These are phyloP conservation scores for Pilatotrama ljubarskyi DNA, from an alignment of 768 basidiomycete genomes.

Conservation along the genomic window DNA sequence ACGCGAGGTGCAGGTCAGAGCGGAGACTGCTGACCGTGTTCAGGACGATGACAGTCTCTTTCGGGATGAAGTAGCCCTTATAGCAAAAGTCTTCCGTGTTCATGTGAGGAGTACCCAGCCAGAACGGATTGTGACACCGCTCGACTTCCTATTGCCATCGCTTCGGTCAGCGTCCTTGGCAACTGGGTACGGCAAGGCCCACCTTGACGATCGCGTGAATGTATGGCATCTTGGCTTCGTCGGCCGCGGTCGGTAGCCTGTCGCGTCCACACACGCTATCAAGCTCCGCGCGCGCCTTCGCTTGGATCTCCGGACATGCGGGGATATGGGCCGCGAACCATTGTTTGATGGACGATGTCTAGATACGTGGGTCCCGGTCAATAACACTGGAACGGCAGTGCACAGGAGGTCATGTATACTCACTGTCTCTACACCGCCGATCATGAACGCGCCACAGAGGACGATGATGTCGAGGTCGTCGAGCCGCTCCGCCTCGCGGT, in stretches of 20 bases:
- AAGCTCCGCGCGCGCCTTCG: conserved; percentile 30
- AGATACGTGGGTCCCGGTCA: background rate
- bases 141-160: conserved; percentile 22
- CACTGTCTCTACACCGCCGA: conserved; percentile 44
- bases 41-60: conserved; percentile 29
- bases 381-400: too few relatives aligned
- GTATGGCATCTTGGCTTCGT: conserved; percentile 28
- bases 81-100: conserved; percentile 34
- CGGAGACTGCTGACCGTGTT: conserved; percentile 21
- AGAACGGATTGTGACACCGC: conserved; percentile 29
- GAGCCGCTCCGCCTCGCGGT: conserved; percentile 33
- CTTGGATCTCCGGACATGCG: conserved; percentile 29
- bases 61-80: conserved; percentile 33
- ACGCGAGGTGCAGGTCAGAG: background rate
- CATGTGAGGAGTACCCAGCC: conserved; percentile 32
- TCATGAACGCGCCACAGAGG: conserved; percentile 45
- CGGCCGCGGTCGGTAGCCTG: conserved; percentile 24
- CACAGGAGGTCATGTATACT: conserved; percentile 25
- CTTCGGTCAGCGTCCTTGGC: background rate
- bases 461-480: conserved; percentile 43
- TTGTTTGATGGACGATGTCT: conserved; percentile 37
- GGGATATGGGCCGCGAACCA: conserved; percentile 32
- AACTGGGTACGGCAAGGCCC: background rate
- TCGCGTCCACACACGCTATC: conserved; percentile 28
- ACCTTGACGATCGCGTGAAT: conserved; percentile 31